Evolutionary conservation across 768 basidiomycete genomes (phyloP).

Genomic region (Dentipellis sp.): DNA sequence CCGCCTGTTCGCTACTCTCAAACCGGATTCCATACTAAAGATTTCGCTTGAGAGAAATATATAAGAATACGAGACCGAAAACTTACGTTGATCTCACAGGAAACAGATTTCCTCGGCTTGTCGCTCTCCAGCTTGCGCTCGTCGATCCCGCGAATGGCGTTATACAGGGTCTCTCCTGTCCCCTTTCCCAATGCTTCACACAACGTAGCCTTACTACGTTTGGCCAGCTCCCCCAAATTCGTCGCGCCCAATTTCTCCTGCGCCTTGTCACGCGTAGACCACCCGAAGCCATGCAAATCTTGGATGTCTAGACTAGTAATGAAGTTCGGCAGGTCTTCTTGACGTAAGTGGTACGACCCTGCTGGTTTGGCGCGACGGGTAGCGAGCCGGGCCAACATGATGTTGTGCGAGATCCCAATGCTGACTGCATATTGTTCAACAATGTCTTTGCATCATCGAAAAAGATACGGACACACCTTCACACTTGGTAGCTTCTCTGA

Average conservation of each 20-base stretch:
- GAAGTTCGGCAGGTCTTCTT: constrained; percentile 40
- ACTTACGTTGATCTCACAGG: constrained; percentile 90
- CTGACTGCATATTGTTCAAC: constrained; percentile 45
- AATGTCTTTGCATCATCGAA: neutral
- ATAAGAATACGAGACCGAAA: constrained; percentile 3
- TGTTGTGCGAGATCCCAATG: constrained; percentile 87
- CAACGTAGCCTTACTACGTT: constrained; percentile 54
- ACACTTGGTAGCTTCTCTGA: constrained; percentile 74
- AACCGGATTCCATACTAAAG: constrained; percentile 92
- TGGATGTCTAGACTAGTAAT: constrained; percentile 65
- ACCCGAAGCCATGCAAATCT: constrained; percentile 84
- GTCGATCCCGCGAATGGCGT: constrained; percentile 79
- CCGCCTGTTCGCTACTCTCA: constrained; percentile 70
- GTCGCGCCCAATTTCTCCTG: constrained; percentile 68
- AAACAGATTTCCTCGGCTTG: constrained; percentile 84
- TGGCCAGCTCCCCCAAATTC: constrained; percentile 57
- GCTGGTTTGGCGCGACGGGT: constrained; percentile 90
- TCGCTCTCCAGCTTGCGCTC: constrained; percentile 71
- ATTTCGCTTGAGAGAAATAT: neutral
- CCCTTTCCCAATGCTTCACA: constrained; percentile 69
- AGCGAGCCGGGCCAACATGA: constrained; percentile 87
- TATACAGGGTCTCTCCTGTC: constrained; percentile 79
- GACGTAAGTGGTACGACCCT: constrained; percentile 66
- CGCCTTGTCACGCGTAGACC: constrained; percentile 67
- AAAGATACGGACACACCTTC: constrained; percentile 44